Percentiles rank a stretch among this genome's conserved stretches.
Evolutionary conservation across 495 filamentous ascomycete species (phyloP).

Genomic region (Penicillium arizonense): DNA sequence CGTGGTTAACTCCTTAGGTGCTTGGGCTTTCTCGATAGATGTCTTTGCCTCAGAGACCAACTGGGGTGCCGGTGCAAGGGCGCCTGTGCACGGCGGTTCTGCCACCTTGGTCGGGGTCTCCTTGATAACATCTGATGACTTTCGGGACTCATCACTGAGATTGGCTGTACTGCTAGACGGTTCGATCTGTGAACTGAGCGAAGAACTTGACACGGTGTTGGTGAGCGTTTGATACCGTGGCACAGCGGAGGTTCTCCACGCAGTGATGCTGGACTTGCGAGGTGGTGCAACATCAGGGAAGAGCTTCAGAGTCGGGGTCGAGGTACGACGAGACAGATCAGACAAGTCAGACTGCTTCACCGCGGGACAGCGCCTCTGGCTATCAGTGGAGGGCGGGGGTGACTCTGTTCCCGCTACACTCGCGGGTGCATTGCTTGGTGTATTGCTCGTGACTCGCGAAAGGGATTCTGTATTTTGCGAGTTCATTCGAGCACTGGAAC

Average conservation of each 20-base stretch:
- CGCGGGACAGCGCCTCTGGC: neutral
- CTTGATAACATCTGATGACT: neutral
- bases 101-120: neutral
- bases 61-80: neutral
- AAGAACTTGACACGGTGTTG: slow-evolving; percentile 6
- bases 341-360: neutral
- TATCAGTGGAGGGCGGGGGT: slow-evolving; percentile 1
- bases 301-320: slow-evolving; percentile 33
- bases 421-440: neutral
- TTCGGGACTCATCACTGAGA: neutral
- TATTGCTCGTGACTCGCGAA: neutral
- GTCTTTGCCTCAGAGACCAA: neutral
- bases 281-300: slow-evolving; percentile 38
- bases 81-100: slow-evolving; percentile 9
- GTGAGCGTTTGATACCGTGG: slow-evolving; percentile 19
- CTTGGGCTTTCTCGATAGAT: neutral
- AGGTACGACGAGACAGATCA: slow-evolving; percentile 11
- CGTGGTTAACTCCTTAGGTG: slow-evolving; percentile 4
- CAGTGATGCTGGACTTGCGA: slow-evolving; percentile 31
- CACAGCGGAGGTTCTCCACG: slow-evolving; percentile 24
- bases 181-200: neutral
- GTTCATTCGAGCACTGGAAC: slow-evolving; percentile 2
- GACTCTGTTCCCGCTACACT: neutral
- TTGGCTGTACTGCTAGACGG: neutral
- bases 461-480: neutral